Evolutionary conservation across 2,329 filamentous ascomycete genomes (phyloP).

Genomic region (Mycosphaerella sp.): DNA sequence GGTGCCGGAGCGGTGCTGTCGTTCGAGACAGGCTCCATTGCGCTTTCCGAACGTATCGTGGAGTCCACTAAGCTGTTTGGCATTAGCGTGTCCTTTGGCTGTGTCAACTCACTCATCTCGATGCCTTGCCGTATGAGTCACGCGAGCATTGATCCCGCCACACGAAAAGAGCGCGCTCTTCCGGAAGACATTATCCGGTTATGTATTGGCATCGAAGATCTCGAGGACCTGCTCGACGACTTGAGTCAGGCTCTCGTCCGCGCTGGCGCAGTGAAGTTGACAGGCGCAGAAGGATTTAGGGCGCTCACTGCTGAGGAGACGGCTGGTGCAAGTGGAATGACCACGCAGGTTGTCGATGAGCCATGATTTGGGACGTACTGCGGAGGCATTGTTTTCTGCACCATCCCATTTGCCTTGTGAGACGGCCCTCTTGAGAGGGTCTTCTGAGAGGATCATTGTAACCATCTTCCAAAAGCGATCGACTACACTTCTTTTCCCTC

Average conservation of each 20-base stretch:
- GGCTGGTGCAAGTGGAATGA: constrained; percentile 28
- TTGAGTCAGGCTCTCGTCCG: constrained; percentile 84
- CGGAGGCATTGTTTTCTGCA: not conserved
- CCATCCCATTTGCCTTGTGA: too few relatives aligned
- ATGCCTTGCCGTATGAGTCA: constrained; percentile 99
- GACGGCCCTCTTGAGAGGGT: too few relatives aligned
- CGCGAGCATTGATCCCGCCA: constrained; percentile 95
- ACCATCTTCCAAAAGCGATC: not conserved
- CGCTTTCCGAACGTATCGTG: constrained; percentile 83
- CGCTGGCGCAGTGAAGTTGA: constrained; percentile 85
- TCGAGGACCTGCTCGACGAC: constrained; percentile 86
- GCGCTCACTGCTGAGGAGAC: constrained; percentile 41
- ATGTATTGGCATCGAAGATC: constrained; percentile 95
- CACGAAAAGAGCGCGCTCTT: constrained; percentile 78
- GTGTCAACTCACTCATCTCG: constrained; percentile 96
- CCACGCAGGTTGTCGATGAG: constrained; percentile 34
- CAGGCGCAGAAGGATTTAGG: constrained; percentile 66
- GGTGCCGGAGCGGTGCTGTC: constrained; percentile 90
- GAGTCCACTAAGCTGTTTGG: constrained; percentile 87
- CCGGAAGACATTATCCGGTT: constrained; percentile 94
- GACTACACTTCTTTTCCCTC: not conserved
- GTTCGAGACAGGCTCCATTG: constrained; percentile 87
- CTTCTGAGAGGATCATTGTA: too few relatives aligned
- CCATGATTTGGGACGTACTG: constrained; percentile 19
- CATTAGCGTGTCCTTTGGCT: constrained; percentile 95